Evolutionary conservation across 2,329 filamentous ascomycete genomes (phyloP), one percentile per base, ranked within the genome.

Genomic region (Verticillium klebahnii): DNA sequence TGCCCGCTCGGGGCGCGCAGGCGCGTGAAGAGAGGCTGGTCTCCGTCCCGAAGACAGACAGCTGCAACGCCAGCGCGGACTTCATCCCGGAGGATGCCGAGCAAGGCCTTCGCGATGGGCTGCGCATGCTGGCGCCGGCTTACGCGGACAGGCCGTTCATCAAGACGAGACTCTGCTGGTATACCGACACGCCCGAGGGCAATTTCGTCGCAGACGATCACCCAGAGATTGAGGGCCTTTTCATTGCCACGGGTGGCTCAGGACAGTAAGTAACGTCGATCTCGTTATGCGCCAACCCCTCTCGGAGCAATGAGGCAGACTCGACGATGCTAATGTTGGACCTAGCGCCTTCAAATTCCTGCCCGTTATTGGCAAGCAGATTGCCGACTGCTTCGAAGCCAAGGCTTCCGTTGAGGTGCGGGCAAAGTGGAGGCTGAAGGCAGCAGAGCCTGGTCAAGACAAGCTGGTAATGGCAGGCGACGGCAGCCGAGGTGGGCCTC

Each of bases 171-270:
- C 72, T 89, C 45, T 89, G 86, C 67, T 89, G 86, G 84, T 89
- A 88, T 67, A 85, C 82, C 3, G 86, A 89, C 72, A 89, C 86
- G 62, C 85, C 85, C 0, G 78, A 79, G n/a, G 85, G 85, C 1
- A 82, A 89, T 65, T 88, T 88, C 69, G 77, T 88, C 56, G 78
- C 88, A 29, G 80, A 81, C 23, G 77, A 82, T 62, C 84, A 87
- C 64, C 85, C 85, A 0, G 67, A 71, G 2, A 73, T 79, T 12
- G 67, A 75, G 3, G 76, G 78, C 1, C 64, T 82, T 0, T 82
- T 83, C 62, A 31, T 83, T 2, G 80, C 79, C 0, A 81, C 78
- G 0, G 81, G 79, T 2, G 79, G 79, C 0, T 77, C 76, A 50
- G 79, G 79, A 23, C 78, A 81, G 66, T 68, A 64, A 61, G 66